Conservation (phyloP, 768 basidiomycete species). For the Kwoniella sp. region DNA sequence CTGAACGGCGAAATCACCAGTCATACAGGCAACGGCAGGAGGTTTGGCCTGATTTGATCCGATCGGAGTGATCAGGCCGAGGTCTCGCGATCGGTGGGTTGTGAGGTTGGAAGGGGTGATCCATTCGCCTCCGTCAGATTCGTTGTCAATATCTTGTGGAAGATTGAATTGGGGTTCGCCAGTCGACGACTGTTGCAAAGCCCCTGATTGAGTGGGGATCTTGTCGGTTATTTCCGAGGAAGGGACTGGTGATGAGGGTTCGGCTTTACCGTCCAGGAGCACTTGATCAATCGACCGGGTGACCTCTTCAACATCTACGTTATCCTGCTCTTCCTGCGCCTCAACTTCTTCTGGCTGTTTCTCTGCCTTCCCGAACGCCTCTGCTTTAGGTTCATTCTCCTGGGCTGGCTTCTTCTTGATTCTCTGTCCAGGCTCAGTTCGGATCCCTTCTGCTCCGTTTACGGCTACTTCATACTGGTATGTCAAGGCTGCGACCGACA, state of each 20-base stretch:
- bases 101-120: conserved; percentile 87
- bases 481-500: conserved; percentile 86
- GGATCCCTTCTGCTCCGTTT: conserved; percentile 52
- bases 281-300: conserved; percentile 30
- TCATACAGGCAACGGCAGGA: conserved; percentile 85
- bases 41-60: conserved; percentile 26
- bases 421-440: conserved; percentile 38
- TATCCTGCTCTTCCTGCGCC: conserved; percentile 17
- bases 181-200: not conserved
- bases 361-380: conserved; percentile 60
- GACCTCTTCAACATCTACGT: conserved; percentile 14
- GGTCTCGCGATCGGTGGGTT: conserved; percentile 80
- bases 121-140: conserved; percentile 85
- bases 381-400: conserved; percentile 26
- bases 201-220: not conserved
- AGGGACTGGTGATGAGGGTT: not conserved
- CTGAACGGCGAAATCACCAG: conserved; percentile 98
- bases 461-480: conserved; percentile 67
- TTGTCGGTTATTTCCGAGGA: not conserved
- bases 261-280: conserved; percentile 14
- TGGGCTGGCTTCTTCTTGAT: conserved; percentile 24
- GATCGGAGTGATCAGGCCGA: conserved; percentile 71
- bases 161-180: not conserved
- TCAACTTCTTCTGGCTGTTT: conserved; percentile 47
- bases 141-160: conserved; percentile 39